Conservation (phyloP, 441 rosid species). For the Brassica balearica region DNA sequence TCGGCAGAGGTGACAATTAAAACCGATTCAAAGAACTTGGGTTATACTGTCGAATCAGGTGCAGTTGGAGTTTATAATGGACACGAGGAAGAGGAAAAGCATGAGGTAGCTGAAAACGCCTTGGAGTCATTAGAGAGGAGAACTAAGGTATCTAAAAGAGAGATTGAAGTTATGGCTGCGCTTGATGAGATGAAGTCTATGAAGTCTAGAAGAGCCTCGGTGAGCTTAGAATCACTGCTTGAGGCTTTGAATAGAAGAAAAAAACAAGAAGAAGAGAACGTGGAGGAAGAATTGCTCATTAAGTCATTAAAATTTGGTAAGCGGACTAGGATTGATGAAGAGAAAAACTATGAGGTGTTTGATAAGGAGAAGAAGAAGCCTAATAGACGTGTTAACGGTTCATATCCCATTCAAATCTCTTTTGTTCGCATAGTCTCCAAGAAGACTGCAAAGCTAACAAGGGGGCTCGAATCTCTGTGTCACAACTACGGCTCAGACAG, state of each 20-base stretch:
- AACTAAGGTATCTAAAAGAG: not conserved
- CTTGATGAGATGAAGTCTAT: slow-evolving; percentile 8
- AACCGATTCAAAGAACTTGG: not conserved
- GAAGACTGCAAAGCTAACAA: not conserved
- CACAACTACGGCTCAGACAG: slow-evolving; percentile 23
- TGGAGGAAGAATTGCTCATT: not conserved
- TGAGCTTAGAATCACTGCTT: not conserved
- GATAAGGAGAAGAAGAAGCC: not conserved
- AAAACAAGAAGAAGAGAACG: not conserved
- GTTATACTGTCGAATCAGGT: slow-evolving; percentile 22
- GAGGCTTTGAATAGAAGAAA: not conserved
- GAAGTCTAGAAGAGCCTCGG: slow-evolving; percentile 2
- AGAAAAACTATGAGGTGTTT: not conserved
- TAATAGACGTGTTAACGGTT: not conserved
- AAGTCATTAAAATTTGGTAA: not conserved
- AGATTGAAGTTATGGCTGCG: slow-evolving; percentile 3
- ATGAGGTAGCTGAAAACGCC: not conserved
- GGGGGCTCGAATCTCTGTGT: slow-evolving; percentile 1
- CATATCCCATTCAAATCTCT: not conserved
- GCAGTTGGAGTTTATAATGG: not conserved
- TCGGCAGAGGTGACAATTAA: not conserved
- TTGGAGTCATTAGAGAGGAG: not conserved
- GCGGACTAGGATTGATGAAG: not conserved
- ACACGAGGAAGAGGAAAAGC: not conserved
- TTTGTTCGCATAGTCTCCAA: not conserved